Percentiles rank a stretch among this genome's conserved stretches.
Evolutionary conservation across 2,329 filamentous ascomycete species (phyloP).

Genomic region (Venturia asperata): DNA sequence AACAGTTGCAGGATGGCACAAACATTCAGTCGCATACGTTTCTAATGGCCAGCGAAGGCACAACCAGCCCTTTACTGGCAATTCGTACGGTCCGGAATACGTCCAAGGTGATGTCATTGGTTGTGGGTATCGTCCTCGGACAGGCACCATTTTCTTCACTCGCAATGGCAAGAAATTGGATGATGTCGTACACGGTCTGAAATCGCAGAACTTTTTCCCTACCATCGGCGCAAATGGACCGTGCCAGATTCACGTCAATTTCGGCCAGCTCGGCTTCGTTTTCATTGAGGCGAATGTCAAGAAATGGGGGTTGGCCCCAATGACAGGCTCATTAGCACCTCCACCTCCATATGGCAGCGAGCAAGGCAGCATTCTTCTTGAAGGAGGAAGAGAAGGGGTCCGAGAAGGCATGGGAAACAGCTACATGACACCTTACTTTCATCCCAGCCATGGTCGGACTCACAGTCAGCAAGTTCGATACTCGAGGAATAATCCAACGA

Average conservation of each 20-base stretch:
- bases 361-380: conserved; percentile 90
- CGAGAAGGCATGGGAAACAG: conserved; percentile 44
- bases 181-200: conserved; percentile 86
- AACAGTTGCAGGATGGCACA: conserved; percentile 66
- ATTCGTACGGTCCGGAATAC: conserved; percentile 72
- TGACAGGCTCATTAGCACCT: conserved; percentile 89
- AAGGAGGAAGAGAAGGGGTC: conserved; percentile 59
- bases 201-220: conserved; percentile 94
- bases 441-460: conserved; percentile 58
- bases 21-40: conserved; percentile 83
- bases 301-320: conserved; percentile 96
- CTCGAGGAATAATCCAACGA: conserved; percentile 58
- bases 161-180: conserved; percentile 96
- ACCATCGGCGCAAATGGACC: conserved; percentile 95
- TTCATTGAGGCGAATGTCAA: conserved; percentile 99
- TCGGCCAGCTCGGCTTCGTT: conserved; percentile 95
- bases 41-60: conserved; percentile 80
- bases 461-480: conserved; percentile 67
- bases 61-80: conserved; percentile 83
- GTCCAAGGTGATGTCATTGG: conserved; percentile 95
- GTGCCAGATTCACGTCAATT: conserved; percentile 89
- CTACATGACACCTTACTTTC: conserved; percentile 27
- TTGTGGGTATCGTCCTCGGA: conserved; percentile 88
- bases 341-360: conserved; percentile 96
- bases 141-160: conserved; percentile 94